These are phyloP conservation scores for Pyrenophora graminea DNA, from an alignment of 2,329 filamentous ascomycete species.

Conservation along the genomic window DNA sequence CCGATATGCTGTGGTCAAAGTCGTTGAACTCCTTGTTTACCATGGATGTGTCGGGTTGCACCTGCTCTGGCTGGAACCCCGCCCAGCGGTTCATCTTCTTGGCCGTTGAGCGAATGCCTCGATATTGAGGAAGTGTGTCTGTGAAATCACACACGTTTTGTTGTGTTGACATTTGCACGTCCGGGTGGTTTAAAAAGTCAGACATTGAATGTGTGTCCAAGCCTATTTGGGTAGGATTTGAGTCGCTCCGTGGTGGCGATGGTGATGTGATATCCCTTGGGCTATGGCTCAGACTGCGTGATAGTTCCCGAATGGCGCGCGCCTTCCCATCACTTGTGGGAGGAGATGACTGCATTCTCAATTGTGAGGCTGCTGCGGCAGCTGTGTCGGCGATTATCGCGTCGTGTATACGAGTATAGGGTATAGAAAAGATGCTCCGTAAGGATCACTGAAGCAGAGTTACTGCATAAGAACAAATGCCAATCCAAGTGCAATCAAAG, in stretches of 20 bases:
- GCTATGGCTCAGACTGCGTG: constrained; percentile 42
- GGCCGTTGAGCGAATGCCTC: constrained; percentile 44
- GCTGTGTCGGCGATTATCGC: constrained; percentile 32
- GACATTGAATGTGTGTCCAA: constrained; percentile 25
- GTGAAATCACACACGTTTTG: constrained; percentile 44
- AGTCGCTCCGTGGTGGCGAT: constrained; percentile 40
- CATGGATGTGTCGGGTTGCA: constrained; percentile 44
- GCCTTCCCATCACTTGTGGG: constrained; percentile 44
- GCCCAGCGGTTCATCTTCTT: constrained; percentile 47
- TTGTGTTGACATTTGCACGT: constrained; percentile 47
- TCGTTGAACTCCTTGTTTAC: constrained; percentile 47
- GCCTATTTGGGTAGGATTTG: constrained; percentile 41
- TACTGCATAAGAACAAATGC: constrained; percentile 21
- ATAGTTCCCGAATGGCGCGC: constrained; percentile 45
- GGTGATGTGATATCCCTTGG: constrained; percentile 36
- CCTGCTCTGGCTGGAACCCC: constrained; percentile 40
- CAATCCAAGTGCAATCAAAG: constrained; percentile 26
- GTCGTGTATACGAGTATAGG: constrained; percentile 34
- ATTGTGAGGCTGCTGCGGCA: constrained; percentile 25
- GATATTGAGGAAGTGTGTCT: constrained; percentile 38
- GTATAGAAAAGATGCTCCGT: constrained; percentile 36
- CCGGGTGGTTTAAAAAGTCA: constrained; percentile 42
- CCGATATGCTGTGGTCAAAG: constrained; percentile 48
- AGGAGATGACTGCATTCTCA: constrained; percentile 45
- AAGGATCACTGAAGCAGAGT: constrained; percentile 24